Evolutionary conservation across 2,329 filamentous ascomycete genomes (phyloP).

Genomic region (Cryphonectria carpinicola): DNA sequence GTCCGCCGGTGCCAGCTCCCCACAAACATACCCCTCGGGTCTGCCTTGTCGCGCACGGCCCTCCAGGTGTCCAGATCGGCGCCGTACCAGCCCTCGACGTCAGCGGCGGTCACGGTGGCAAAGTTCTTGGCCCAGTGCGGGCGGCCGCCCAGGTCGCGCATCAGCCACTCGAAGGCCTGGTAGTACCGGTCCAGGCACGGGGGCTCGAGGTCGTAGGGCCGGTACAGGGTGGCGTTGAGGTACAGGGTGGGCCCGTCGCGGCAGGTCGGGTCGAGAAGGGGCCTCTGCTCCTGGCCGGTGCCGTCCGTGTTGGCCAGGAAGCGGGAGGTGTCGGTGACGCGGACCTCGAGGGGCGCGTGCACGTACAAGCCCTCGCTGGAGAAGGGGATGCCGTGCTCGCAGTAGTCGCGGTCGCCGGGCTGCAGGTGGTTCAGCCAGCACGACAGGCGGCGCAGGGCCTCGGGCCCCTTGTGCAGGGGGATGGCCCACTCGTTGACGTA

Average conservation of each 20-base stretch:
- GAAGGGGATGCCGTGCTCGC: constrained; percentile 70
- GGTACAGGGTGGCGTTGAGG: constrained; percentile 79
- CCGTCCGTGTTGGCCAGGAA: constrained; percentile 36
- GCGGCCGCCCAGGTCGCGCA: constrained; percentile 73
- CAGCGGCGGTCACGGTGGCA: constrained; percentile 50
- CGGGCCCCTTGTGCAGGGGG: constrained; percentile 81
- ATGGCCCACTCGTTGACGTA: constrained; percentile 99
- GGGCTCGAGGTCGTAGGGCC: constrained; percentile 72
- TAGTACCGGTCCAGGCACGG: constrained; percentile 73
- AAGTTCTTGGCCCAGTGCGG: constrained; percentile 90
- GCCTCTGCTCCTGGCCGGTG: constrained; percentile 32
- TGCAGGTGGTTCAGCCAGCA: constrained; percentile 75
- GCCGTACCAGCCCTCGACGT: constrained; percentile 66
- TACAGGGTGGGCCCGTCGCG: constrained; percentile 67
- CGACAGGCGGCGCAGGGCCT: constrained; percentile 80
- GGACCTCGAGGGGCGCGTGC: constrained; percentile 79
- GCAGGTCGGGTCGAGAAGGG: constrained; percentile 64
- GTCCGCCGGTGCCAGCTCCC: constrained; percentile 86
- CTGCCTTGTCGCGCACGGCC: constrained; percentile 64
- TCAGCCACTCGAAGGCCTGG: constrained; percentile 79
- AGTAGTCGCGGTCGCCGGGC: constrained; percentile 61
- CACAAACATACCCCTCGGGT: constrained; percentile 79
- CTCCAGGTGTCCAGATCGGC: constrained; percentile 64
- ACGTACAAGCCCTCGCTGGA: constrained; percentile 70
- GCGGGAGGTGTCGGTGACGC: constrained; percentile 66